phyloP scores from a whole-genome alignment of 75 land plant genomes.

The Pinus albicaulis region DNA sequence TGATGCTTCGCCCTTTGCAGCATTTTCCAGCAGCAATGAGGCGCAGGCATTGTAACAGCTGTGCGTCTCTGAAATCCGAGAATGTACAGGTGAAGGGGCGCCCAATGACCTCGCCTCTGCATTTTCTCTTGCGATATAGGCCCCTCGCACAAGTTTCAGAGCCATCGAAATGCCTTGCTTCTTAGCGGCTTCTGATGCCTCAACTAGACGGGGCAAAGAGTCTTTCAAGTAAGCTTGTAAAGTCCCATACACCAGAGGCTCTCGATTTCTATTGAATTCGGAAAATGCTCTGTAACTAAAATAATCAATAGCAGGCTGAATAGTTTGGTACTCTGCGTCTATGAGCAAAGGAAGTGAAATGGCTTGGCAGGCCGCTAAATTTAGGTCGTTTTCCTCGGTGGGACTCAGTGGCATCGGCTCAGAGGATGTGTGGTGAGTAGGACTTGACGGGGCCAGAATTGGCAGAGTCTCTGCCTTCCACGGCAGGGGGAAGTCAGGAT shows the following conservation, averaged over 20 bases:
- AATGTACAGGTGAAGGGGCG: no score
- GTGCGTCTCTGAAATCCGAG: conserved; percentile 72
- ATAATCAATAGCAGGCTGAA: conserved; percentile 16
- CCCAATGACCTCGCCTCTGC: no score
- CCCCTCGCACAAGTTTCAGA: no score
- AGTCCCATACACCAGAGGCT: no score
- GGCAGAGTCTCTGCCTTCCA: no score
- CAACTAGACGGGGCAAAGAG: conserved; percentile 49
- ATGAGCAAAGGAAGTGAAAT: conserved; percentile 53
- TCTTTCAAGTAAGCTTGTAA: conserved; percentile 3
- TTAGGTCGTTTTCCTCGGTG: conserved; percentile 42
- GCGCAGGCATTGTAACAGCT: conserved; percentile 74
- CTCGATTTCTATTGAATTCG: no score
- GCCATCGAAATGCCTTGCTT: no score
- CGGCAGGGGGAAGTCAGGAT: no score
- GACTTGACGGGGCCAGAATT: not conserved
- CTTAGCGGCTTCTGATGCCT: conserved; percentile 11
- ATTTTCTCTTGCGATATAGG: no score
- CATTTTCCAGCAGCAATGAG: conserved; percentile 61
- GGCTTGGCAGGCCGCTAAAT: conserved; percentile 55
- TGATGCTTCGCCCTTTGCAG: conserved; percentile 43
- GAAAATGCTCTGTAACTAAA: no score
- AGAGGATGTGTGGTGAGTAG: conserved; percentile 52
- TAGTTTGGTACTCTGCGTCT: conserved; percentile 81
- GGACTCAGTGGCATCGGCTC: conserved; percentile 52